These are phyloP conservation scores for Cylindrotheca fusiformis DNA, from an alignment of 108 stramenopile species.

Conservation along the genomic window DNA sequence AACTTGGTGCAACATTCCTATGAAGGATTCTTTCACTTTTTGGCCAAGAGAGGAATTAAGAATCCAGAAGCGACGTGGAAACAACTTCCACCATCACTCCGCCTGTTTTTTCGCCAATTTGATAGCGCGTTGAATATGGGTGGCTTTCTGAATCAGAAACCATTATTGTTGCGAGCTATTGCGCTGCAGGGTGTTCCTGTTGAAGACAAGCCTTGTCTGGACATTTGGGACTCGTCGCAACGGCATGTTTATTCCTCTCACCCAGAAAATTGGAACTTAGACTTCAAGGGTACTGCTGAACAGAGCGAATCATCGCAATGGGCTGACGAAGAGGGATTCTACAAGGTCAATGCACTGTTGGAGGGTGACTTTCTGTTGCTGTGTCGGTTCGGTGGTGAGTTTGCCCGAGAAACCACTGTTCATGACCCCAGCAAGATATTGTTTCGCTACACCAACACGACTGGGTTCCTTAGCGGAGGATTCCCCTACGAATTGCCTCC, in stretches of 20 bases:
- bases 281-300: neutral
- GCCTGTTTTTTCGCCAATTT: slow-evolving; percentile 80
- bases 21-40: slow-evolving; percentile 66
- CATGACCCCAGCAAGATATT: slow-evolving; percentile 72
- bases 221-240: slow-evolving; percentile 72
- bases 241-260: slow-evolving; percentile 39
- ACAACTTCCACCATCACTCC: slow-evolving; percentile 71
- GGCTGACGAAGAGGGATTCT: slow-evolving; percentile 75
- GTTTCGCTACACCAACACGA: slow-evolving; percentile 82
- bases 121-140: slow-evolving; percentile 47
- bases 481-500: slow-evolving; percentile 49
- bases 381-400: slow-evolving; percentile 83
- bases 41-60: slow-evolving; percentile 10
- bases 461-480: slow-evolving; percentile 66
- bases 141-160: slow-evolving; percentile 56
- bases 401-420: slow-evolving; percentile 51
- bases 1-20: slow-evolving; percentile 24
- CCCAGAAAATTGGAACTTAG: slow-evolving; percentile 18
- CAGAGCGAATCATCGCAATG: slow-evolving; percentile 34
- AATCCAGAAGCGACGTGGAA: slow-evolving; percentile 21
- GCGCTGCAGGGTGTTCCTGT: slow-evolving; percentile 86
- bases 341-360: slow-evolving; percentile 49
- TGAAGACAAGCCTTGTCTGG: slow-evolving; percentile 86
- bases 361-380: slow-evolving; percentile 83
- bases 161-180: slow-evolving; percentile 66